Evolutionary conservation across 2,329 filamentous ascomycete species (phyloP).

Genomic region (Pezicula radicicola): DNA sequence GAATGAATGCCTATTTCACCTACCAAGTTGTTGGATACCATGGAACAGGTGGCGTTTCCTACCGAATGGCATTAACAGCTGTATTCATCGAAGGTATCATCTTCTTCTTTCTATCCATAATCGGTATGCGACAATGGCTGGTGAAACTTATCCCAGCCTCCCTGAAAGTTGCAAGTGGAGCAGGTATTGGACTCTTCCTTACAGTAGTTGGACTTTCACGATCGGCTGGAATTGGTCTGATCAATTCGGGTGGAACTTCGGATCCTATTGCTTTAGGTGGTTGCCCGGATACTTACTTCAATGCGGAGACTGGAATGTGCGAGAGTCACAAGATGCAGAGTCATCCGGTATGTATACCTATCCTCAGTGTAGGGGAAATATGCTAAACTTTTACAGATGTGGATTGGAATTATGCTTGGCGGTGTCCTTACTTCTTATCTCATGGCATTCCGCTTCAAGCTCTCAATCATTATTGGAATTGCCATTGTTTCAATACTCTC

Average conservation of each 20-base stretch:
- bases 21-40: conserved; percentile 60
- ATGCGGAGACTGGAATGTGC: conserved; percentile 44
- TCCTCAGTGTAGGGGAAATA: too few species aligned
- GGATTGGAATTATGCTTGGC: conserved; percentile 79
- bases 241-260: conserved; percentile 60
- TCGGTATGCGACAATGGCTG: conserved; percentile 69
- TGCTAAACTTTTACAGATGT: conserved; percentile 48
- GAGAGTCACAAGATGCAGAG: conserved; percentile 65
- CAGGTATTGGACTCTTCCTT: conserved; percentile 59
- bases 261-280: conserved; percentile 75
- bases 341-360: conserved; percentile 51
- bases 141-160: conserved; percentile 59
- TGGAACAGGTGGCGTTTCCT: conserved; percentile 50
- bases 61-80: conserved; percentile 55
- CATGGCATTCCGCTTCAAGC: conserved; percentile 72
- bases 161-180: conserved; percentile 59
- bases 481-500: conserved; percentile 66
- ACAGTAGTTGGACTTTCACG: conserved; percentile 67
- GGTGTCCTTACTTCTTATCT: conserved; percentile 74
- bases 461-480: conserved; percentile 69
- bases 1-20: conserved; percentile 61
- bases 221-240: conserved; percentile 75
- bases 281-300: conserved; percentile 54
- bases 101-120: conserved; percentile 57
- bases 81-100: conserved; percentile 61